A percentile compares a stretch with the other conserved stretches of the same genome.
Evolutionary conservation across 768 basidiomycete genomes (phyloP).

Genomic region (Fomitopsis pulvina): DNA sequence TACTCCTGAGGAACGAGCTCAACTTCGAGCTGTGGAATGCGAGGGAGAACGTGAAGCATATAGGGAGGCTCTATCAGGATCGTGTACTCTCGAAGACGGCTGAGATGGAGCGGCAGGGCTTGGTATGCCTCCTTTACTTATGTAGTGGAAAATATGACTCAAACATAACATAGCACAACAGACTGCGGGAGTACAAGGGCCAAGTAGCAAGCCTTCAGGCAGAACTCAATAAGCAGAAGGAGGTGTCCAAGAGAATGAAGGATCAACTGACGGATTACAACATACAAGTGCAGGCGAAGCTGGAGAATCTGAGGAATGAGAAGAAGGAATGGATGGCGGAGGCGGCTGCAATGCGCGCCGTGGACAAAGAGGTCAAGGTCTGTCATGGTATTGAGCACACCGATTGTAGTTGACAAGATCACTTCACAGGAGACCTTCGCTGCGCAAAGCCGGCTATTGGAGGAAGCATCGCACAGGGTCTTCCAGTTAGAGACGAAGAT

Average conservation of each 20-base stretch:
- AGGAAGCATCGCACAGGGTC: constrained; percentile 61
- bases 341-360: constrained; percentile 58
- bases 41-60: constrained; percentile 74
- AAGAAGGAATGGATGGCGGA: constrained; percentile 73
- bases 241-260: constrained; percentile 65
- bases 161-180: constrained; percentile 68
- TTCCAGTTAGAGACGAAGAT: constrained; percentile 68
- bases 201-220: constrained; percentile 61
- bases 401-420: neutral
- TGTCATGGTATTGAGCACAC: neutral
- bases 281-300: constrained; percentile 67
- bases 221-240: constrained; percentile 67
- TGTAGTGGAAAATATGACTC: neutral
- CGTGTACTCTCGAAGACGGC: constrained; percentile 66
- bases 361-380: constrained; percentile 67
- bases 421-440: constrained; percentile 49
- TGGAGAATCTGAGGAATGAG: constrained; percentile 70
- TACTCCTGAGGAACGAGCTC: constrained; percentile 72
- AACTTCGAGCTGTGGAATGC: constrained; percentile 84
- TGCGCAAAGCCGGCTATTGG: constrained; percentile 63
- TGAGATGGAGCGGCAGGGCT: constrained; percentile 74
- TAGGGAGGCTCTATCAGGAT: constrained; percentile 73
- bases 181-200: constrained; percentile 67
- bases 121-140: too few species aligned
- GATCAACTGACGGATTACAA: constrained; percentile 84